Percentiles rank a stretch among this genome's conserved stretches.
phyloP scores from a whole-genome alignment of 208 protist species.

The Trypanosoma lewisi region DNA sequence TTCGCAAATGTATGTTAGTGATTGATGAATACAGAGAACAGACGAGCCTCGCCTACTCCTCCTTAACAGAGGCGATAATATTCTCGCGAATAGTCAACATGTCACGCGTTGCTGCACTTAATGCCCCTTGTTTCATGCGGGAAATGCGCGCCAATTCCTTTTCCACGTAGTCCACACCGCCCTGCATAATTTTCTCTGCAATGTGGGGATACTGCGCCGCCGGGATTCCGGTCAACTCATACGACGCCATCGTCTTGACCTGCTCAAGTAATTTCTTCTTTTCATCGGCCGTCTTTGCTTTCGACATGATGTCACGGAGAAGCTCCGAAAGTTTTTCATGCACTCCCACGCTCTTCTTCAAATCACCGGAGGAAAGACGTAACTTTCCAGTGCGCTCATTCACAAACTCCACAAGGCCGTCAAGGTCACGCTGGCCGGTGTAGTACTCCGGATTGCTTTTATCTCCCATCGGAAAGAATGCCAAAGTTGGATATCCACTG shows the following conservation, averaged over 20 bases:
- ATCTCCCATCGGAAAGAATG: constrained; percentile 57
- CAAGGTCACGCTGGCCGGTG: constrained; percentile 36
- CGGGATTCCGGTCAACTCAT: constrained; percentile 1
- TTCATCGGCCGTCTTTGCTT: constrained; percentile 4
- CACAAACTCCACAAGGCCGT: constrained; percentile 60
- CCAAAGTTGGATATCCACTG: constrained; percentile 50
- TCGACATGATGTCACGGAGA: constrained; percentile 5
- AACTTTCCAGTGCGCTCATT: constrained; percentile 49
- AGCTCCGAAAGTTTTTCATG: constrained; percentile 27
- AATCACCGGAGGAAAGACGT: constrained; percentile 49
- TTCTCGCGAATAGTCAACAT: constrained; percentile 45
- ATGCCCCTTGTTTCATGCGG: constrained; percentile 24
- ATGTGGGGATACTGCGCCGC: constrained; percentile 43
- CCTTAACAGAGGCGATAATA: constrained; percentile 44
- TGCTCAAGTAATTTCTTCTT: constrained; percentile 19
- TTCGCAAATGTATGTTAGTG: neutral
- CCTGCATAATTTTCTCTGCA: constrained; percentile 31
- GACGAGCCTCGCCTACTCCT: constrained; percentile 5
- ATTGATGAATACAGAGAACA: neutral
- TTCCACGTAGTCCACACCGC: constrained; percentile 33
- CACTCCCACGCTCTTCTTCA: constrained; percentile 45
- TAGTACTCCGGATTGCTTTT: constrained; percentile 46
- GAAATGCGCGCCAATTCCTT: constrained; percentile 46
- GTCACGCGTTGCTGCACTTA: constrained; percentile 35
- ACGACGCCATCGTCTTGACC: constrained; percentile 12